Base-by-base conservation (phyloP, 2,329 filamentous ascomycete genomes). In the Mollisia scopiformis region DNA sequence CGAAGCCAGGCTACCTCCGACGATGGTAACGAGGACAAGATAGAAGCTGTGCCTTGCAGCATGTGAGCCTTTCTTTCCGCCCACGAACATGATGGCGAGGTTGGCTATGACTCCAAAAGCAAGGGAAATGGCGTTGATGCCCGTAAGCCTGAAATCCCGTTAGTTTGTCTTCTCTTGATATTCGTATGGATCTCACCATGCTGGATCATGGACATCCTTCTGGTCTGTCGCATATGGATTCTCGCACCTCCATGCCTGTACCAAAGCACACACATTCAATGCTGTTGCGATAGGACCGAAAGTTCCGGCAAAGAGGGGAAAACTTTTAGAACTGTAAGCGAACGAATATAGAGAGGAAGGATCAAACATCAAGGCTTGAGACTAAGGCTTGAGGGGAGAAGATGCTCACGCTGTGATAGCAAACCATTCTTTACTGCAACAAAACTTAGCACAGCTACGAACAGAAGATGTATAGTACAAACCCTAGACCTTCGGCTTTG, bases 211-310 rank as follows among this genome's bases (percentile, higher is more conserved):
- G 21, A 62, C 50, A 53, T 62, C 50, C 21, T 52, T 55, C 3
- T 21, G 10, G 33, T 52, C 16, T 28, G 30, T 39, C 27, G 14
- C 25, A n/a, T 10, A 7, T 3, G 16, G 14, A 37, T 47, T 27
- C 19, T 51, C 30, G 25, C 28, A 55, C 28, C 57, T 47, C 57
- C 61, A 63, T 25, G 54, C 54, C 16, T 52, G 23, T 1, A 55
- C 58, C 41, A 63, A 55, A 28, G 61, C 57, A 35, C 57, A 59
- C n/a, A 63, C 49, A 23, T 57, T 59, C 27, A 63, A 28, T 2
- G 61, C 61, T 31, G 35, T 50, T 21, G 61, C 57, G 43, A 63
- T 60, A 16, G 61, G 53, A 21, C 61, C 61, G 27, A 63, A 63
- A 14, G 57, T 60, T 2, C 61, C 57, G 35, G 61, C 61, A 27